phyloP scores from a whole-genome alignment of 192 early-diverging fungal species.

The Umbelopsis sp. region DNA sequence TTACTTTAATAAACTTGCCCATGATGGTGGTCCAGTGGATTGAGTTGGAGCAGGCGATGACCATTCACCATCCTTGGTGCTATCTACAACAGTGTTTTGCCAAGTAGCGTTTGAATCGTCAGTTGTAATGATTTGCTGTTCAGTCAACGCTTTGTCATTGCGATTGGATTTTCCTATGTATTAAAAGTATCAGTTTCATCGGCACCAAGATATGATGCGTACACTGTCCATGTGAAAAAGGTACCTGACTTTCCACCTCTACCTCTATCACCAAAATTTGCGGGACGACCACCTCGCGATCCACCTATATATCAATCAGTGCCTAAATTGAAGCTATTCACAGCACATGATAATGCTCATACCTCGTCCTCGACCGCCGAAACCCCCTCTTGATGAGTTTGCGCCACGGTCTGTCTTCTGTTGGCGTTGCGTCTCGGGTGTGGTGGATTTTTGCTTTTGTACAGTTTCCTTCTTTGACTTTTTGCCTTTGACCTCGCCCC shows the following conservation, averaged over 20 bases:
- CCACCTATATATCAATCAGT: background rate
- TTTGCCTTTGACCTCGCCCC: slow-evolving; percentile 39
- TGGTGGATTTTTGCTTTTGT: slow-evolving; percentile 25
- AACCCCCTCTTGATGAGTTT: slow-evolving; percentile 1
- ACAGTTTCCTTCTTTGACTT: slow-evolving; percentile 29
- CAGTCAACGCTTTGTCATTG: background rate
- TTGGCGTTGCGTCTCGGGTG: background rate
- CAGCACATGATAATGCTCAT: background rate
- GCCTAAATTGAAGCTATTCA: background rate
- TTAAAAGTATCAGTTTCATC: background rate
- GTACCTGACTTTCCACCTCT: slow-evolving; percentile 23
- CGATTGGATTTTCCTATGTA: background rate
- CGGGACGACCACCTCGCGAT: slow-evolving; percentile 4
- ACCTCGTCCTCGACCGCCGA: slow-evolving; percentile 5
- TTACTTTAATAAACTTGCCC: slow-evolving; percentile 40
- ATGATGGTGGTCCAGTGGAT: slow-evolving; percentile 18
- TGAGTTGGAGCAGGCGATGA: background rate
- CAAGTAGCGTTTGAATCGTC: background rate
- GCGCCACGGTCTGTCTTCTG: slow-evolving; percentile 1
- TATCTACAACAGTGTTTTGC: background rate
- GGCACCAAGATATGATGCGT: background rate
- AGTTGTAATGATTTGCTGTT: background rate
- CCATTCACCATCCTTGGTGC: background rate
- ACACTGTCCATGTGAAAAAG: background rate
- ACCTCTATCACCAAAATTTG: slow-evolving; percentile 1